phyloP scores from a whole-genome alignment of 2,329 filamentous ascomycete genomes.

The Fusarium verticillioides region DNA sequence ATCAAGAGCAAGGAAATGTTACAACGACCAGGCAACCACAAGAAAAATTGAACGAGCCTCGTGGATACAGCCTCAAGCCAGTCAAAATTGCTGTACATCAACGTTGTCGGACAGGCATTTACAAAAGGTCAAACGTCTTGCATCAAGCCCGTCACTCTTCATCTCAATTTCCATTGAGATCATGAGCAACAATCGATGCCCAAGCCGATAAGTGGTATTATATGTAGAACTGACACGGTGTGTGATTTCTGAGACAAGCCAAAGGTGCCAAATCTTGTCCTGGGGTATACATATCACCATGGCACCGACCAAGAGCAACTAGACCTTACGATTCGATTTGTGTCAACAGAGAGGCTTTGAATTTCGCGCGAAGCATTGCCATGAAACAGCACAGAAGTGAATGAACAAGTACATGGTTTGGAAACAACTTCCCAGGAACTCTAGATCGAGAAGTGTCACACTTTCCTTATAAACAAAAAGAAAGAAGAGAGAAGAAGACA shows the following conservation, averaged over 20 bases:
- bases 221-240: background rate
- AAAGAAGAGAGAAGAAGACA: too few relatives aligned
- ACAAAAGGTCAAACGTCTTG: background rate
- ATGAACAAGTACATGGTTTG: background rate
- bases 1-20: constrained; percentile 2
- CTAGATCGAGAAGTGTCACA: background rate
- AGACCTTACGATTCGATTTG: background rate
- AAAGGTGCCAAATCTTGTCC: background rate
- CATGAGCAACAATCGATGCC: background rate
- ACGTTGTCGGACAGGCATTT: constrained; percentile 17
- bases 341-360: background rate
- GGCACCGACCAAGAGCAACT: background rate
- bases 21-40: background rate
- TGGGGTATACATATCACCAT: background rate
- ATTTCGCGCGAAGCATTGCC: background rate
- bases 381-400: background rate
- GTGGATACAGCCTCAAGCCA: constrained; percentile 21
- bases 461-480: background rate
- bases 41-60: background rate
- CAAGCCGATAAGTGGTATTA: background rate
- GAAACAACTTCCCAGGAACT: background rate
- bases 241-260: background rate
- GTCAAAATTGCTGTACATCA: constrained; percentile 14
- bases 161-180: constrained; percentile 4
- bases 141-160: background rate